These are phyloP conservation scores for Kernera saxatilis DNA, from an alignment of 345 rosid genomes.

Conservation along the genomic window DNA sequence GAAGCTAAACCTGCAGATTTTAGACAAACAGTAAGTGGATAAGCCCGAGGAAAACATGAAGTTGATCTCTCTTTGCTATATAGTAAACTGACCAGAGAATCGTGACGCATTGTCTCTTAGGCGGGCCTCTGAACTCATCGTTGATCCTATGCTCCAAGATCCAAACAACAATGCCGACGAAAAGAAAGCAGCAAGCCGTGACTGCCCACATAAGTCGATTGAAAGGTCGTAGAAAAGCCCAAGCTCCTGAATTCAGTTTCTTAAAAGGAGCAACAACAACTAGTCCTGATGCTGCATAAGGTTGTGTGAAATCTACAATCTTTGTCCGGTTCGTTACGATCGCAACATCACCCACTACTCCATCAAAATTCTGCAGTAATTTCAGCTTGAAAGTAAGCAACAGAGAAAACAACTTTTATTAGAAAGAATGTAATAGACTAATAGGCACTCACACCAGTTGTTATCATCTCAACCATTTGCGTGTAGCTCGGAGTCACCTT, in stretches of 20 bases:
- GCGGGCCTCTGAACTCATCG: constrained; percentile 93
- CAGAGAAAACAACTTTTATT: neutral
- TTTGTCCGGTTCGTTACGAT: constrained; percentile 79
- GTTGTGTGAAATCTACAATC: constrained; percentile 89
- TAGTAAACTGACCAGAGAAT: constrained; percentile 63
- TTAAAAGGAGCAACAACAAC: constrained; percentile 81
- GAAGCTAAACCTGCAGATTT: constrained; percentile 88
- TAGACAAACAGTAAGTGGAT: constrained; percentile 26
- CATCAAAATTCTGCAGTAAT: constrained; percentile 63
- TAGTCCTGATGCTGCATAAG: constrained; percentile 84
- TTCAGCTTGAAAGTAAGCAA: neutral
- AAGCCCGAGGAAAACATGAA: constrained; percentile 7
- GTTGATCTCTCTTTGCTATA: neutral
- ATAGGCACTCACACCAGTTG: constrained; percentile 68
- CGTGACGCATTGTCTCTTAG: constrained; percentile 65
- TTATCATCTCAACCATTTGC: constrained; percentile 59
- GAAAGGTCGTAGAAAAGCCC: constrained; percentile 91
- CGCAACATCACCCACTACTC: constrained; percentile 84
- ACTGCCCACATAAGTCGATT: constrained; percentile 67
- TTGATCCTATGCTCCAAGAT: constrained; percentile 86
- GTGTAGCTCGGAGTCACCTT: constrained; percentile 70
- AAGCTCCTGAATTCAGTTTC: constrained; percentile 74
- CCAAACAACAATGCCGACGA: constrained; percentile 86
- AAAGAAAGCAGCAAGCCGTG: constrained; percentile 59
- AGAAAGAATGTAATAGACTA: neutral